Evolutionary conservation across 2,329 filamentous ascomycete species (phyloP).

Genomic region (Hypoxylon sp.): DNA sequence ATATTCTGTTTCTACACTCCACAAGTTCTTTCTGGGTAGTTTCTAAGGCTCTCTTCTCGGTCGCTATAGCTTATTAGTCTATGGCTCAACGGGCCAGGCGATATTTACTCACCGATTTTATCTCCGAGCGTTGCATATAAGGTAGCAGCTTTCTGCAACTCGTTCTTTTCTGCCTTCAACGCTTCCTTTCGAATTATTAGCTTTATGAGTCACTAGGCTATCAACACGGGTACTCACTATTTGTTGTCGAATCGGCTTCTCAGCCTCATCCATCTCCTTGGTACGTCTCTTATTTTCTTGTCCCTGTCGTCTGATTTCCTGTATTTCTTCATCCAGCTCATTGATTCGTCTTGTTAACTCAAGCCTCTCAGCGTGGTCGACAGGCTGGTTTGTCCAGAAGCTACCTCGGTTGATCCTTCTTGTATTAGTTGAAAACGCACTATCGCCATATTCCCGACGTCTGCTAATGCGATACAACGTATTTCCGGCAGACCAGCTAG

Average conservation of each 20-base stretch:
- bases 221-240: slow-evolving; percentile 57
- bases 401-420: slow-evolving; percentile 71
- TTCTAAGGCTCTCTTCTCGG: slow-evolving; percentile 56
- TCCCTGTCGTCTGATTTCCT: slow-evolving; percentile 55
- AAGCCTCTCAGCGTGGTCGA: slow-evolving; percentile 76
- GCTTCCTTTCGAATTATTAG: slow-evolving; percentile 56
- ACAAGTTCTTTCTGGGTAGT: slow-evolving; percentile 52
- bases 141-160: slow-evolving; percentile 75
- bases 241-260: slow-evolving; percentile 61
- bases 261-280: slow-evolving; percentile 57
- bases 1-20: slow-evolving; percentile 61
- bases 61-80: slow-evolving; percentile 49
- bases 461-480: slow-evolving; percentile 76
- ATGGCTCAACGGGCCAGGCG: neutral
- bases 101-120: slow-evolving; percentile 73
- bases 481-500: slow-evolving; percentile 77
- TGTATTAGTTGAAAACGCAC: slow-evolving; percentile 78
- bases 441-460: slow-evolving; percentile 84
- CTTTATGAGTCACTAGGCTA: slow-evolving; percentile 37
- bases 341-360: slow-evolving; percentile 69
- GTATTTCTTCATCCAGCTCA: slow-evolving; percentile 58
- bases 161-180: slow-evolving; percentile 74
- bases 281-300: slow-evolving; percentile 58
- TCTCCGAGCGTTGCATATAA: slow-evolving; percentile 77
- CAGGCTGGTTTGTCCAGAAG: slow-evolving; percentile 83